These are phyloP conservation scores for Ophiostoma fasciatum DNA, from an alignment of 2,329 filamentous ascomycete genomes.

Conservation along the genomic window DNA sequence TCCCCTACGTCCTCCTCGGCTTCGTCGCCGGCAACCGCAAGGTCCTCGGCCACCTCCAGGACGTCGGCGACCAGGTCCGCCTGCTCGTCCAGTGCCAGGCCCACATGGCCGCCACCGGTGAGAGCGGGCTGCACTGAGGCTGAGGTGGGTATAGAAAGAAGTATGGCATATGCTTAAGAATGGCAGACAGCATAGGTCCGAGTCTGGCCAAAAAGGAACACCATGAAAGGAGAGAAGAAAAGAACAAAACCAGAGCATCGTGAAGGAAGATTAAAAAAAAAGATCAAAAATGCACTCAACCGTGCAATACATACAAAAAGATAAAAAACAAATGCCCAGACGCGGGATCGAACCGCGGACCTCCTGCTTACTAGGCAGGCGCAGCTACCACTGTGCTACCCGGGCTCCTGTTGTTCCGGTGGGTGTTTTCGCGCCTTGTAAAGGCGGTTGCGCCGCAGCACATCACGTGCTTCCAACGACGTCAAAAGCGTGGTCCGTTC, in stretches of 20 bases:
- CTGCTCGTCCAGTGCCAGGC: conserved; percentile 65
- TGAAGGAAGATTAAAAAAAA: background rate
- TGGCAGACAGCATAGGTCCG: too few relatives aligned
- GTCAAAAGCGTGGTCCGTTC: too few relatives aligned
- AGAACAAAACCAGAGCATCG: background rate
- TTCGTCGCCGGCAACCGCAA: conserved; percentile 77
- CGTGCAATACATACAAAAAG: too few relatives aligned
- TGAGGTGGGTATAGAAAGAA: too few relatives aligned
- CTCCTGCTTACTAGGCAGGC: conserved; percentile 12
- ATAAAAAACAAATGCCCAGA: conserved; percentile 5
- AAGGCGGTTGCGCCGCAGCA: too few relatives aligned
- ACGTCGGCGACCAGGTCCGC: conserved; percentile 65
- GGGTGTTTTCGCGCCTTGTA: background rate
- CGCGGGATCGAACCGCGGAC: conserved; percentile 12
- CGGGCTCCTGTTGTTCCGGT: conserved; percentile 7
- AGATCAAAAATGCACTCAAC: background rate
- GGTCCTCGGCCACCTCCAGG: conserved; percentile 60
- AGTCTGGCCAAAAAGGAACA: background rate
- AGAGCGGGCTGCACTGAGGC: conserved; percentile 24
- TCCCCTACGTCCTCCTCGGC: conserved; percentile 74
- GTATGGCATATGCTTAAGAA: too few relatives aligned
- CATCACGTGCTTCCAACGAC: too few relatives aligned
- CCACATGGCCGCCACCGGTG: conserved; percentile 33
- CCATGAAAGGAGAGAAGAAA: background rate
- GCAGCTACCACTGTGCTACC: conserved; percentile 12